A percentile compares a stretch with the other conserved stretches of the same genome.
Evolutionary conservation across 345 rosid species (phyloP).

Genomic region (Pistacia integerrima): DNA sequence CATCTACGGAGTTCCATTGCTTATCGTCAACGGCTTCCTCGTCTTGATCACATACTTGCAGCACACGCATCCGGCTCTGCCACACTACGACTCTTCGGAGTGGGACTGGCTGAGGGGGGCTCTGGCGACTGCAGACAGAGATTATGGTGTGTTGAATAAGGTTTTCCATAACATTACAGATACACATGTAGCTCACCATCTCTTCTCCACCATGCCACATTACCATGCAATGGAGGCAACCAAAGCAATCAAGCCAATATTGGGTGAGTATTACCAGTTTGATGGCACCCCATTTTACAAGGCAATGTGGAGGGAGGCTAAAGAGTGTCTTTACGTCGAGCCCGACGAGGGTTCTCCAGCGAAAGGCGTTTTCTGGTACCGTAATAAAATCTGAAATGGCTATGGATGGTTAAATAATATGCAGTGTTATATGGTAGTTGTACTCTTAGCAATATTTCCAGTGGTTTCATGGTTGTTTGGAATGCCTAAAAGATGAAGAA

Average conservation of each 20-base stretch:
- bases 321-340: constrained; percentile 60
- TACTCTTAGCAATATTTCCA: neutral
- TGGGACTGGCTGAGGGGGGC: constrained; percentile 78
- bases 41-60: constrained; percentile 62
- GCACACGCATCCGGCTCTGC: constrained; percentile 65
- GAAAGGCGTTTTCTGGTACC: constrained; percentile 62
- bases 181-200: constrained; percentile 65
- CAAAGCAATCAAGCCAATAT: constrained; percentile 50
- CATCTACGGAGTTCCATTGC: constrained; percentile 50
- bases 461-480: neutral
- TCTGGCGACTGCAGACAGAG: constrained; percentile 58
- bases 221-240: constrained; percentile 70
- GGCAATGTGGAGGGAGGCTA: constrained; percentile 67
- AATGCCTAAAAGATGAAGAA: neutral
- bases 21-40: constrained; percentile 54
- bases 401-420: neutral
- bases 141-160: constrained; percentile 59
- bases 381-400: constrained; percentile 41
- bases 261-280: constrained; percentile 55
- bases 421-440: neutral
- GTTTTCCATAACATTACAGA: constrained; percentile 64
- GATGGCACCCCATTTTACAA: constrained; percentile 49
- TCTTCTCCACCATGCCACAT: constrained; percentile 71
- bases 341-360: constrained; percentile 37
- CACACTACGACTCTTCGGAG: constrained; percentile 58